Conservation (phyloP, 1,284 basidiomycete species). For the Tilletiaria anomala region DNA sequence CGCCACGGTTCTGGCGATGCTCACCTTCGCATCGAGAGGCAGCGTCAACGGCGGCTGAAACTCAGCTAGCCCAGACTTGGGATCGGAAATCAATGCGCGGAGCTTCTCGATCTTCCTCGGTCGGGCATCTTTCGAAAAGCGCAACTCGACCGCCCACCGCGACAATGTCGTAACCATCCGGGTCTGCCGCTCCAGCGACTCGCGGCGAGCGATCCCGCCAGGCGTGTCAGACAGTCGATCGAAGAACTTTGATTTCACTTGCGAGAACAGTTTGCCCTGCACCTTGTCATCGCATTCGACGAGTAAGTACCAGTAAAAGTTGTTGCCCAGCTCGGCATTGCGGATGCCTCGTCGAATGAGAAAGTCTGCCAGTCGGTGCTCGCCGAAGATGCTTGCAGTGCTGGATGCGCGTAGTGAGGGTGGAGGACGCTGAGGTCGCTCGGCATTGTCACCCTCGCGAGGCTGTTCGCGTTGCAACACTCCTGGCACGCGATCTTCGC, state of each 20-base stretch:
- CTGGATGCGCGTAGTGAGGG: slow-evolving; percentile 2
- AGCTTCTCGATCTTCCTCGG: slow-evolving; percentile 96
- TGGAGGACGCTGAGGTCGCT: too few relatives aligned
- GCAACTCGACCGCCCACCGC: slow-evolving; percentile 67
- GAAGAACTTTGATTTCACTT: slow-evolving; percentile 76
- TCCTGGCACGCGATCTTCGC: background rate
- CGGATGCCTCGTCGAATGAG: slow-evolving; percentile 69
- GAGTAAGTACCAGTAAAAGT: slow-evolving; percentile 93
- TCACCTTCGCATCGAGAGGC: slow-evolving; percentile 71
- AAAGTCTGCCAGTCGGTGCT: slow-evolving; percentile 44
- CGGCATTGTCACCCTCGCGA: too few relatives aligned
- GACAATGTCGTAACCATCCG: slow-evolving; percentile 63
- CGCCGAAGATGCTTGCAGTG: slow-evolving; percentile 3
- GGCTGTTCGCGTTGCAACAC: too few relatives aligned
- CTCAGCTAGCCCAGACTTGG: slow-evolving; percentile 52
- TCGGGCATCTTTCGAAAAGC: slow-evolving; percentile 76
- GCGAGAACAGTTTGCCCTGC: slow-evolving; percentile 78
- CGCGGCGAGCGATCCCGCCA: slow-evolving; percentile 5
- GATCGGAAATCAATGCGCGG: slow-evolving; percentile 63
- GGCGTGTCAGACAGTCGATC: slow-evolving; percentile 57
- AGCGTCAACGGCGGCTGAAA: slow-evolving; percentile 43
- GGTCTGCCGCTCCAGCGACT: slow-evolving; percentile 51
- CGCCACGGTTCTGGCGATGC: slow-evolving; percentile 67
- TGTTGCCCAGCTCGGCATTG: slow-evolving; percentile 73
- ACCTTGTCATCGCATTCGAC: slow-evolving; percentile 73